A percentile compares a stretch with the other conserved stretches of the same genome.
These are phyloP conservation scores for Calonectria honghensis DNA, from an alignment of 2,329 filamentous ascomycete genomes.

Conservation along the genomic window DNA sequence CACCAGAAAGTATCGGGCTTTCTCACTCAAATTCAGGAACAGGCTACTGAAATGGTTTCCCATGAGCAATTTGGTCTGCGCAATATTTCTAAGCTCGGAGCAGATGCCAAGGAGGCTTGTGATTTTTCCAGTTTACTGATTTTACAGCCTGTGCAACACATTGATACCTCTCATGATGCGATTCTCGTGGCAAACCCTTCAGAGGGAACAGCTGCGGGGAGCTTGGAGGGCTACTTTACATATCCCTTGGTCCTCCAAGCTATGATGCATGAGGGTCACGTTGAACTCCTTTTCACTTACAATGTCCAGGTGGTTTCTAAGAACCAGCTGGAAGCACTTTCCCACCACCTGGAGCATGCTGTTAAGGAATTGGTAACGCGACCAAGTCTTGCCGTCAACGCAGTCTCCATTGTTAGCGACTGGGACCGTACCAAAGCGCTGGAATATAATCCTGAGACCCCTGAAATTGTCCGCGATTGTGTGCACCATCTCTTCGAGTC, in stretches of 20 bases:
- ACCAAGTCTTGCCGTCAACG: background rate
- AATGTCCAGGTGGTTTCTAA: background rate
- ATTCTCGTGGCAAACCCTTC: background rate
- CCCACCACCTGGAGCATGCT: constrained; percentile 13
- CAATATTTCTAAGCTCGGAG: constrained; percentile 16
- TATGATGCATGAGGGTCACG: background rate
- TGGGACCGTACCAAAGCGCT: constrained; percentile 1
- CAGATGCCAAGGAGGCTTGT: background rate
- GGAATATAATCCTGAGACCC: constrained; percentile 2
- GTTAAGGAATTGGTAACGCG: background rate
- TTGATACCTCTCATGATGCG: background rate
- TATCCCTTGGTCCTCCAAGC: constrained; percentile 17
- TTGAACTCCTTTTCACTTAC: constrained; percentile 1
- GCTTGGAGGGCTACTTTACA: constrained; percentile 12
- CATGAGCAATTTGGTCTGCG: constrained; percentile 24
- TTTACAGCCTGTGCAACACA: constrained; percentile 2
- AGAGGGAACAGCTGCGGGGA: background rate
- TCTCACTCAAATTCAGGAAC: constrained; percentile 11
- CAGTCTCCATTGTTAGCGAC: background rate
- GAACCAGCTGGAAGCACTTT: constrained; percentile 4
- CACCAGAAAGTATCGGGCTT: constrained; percentile 5
- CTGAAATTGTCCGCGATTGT: constrained; percentile 7
- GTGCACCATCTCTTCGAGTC: constrained; percentile 9
- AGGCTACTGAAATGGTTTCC: constrained; percentile 22
- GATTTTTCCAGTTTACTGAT: constrained; percentile 20